Evolutionary conservation across 2,329 filamentous ascomycete species (phyloP).

Genomic region (Scytalidium lignicola): DNA sequence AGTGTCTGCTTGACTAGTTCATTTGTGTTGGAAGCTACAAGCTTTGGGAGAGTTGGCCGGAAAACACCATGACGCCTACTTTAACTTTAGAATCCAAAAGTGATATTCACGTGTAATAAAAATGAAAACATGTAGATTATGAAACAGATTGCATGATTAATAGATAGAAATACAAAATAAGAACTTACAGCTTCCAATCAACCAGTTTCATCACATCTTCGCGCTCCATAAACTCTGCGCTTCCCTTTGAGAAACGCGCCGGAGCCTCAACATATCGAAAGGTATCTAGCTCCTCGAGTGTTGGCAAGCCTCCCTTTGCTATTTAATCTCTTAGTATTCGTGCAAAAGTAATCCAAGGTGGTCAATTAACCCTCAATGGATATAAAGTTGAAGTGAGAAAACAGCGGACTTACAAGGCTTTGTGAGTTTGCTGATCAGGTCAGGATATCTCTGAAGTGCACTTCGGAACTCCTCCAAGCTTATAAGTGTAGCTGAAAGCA

Average conservation of each 20-base stretch:
- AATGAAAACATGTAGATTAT: too few relatives aligned
- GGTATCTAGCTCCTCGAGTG: slow-evolving; percentile 51
- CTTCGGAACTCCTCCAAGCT: slow-evolving; percentile 22
- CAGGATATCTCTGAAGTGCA: slow-evolving; percentile 21
- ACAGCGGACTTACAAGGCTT: slow-evolving; percentile 17
- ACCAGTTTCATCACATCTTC: slow-evolving; percentile 56
- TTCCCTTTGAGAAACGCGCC: slow-evolving; percentile 34
- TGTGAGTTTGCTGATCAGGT: slow-evolving; percentile 15
- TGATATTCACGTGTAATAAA: too few relatives aligned
- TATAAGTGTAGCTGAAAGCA: slow-evolving; percentile 20
- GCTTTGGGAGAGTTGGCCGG: slow-evolving; percentile 54
- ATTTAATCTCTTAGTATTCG: neutral
- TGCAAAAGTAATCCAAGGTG: neutral
- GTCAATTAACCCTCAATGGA: neutral
- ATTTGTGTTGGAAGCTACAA: slow-evolving; percentile 50
- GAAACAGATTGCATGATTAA: too few relatives aligned
- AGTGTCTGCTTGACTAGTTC: slow-evolving; percentile 43
- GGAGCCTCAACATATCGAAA: slow-evolving; percentile 54
- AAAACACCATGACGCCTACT: slow-evolving; percentile 51
- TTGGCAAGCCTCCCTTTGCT: slow-evolving; percentile 19
- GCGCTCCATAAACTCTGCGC: slow-evolving; percentile 40
- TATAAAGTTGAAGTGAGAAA: neutral
- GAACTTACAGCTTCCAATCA: slow-evolving; percentile 68
- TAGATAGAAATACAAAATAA: too few relatives aligned
- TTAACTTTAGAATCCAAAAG: slow-evolving; percentile 33